Evolutionary conservation across 2,329 filamentous ascomycete species (phyloP).

Genomic region (Colletotrichum chlorophyti): DNA sequence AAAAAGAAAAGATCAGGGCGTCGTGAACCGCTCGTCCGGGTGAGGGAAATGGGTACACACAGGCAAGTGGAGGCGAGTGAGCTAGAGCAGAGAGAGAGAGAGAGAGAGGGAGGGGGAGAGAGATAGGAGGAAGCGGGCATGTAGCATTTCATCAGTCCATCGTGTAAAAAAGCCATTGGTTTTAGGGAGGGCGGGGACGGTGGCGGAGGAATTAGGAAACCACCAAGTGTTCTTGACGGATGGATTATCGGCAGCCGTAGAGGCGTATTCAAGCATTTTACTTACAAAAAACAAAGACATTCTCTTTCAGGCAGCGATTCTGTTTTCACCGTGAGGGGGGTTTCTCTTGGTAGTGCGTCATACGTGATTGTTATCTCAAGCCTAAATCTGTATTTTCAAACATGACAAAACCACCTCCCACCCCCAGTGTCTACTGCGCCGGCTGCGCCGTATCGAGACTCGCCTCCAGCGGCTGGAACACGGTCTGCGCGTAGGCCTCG

Average conservation of each 20-base stretch:
- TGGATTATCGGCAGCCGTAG: slow-evolving; percentile 16
- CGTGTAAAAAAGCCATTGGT: not conserved
- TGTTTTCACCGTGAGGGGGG: too few species aligned
- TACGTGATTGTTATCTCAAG: too few species aligned
- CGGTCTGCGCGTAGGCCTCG: slow-evolving; percentile 62
- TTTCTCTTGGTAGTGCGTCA: too few species aligned
- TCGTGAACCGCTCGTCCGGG: too few species aligned
- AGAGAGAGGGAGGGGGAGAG: too few species aligned
- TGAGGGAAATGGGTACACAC: too few species aligned
- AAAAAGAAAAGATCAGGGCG: too few species aligned
- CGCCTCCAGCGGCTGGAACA: slow-evolving; percentile 41
- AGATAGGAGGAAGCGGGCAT: too few species aligned
- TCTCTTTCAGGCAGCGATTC: slow-evolving; percentile 14
- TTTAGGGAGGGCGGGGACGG: not conserved
- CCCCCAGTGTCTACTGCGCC: slow-evolving; percentile 2
- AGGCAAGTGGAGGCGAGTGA: too few species aligned
- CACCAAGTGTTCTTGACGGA: not conserved
- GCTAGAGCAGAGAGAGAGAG: too few species aligned
- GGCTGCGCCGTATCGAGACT: slow-evolving; percentile 13
- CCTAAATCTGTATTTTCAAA: not conserved
- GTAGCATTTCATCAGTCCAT: too few species aligned
- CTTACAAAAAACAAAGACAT: too few species aligned
- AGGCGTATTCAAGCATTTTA: slow-evolving; percentile 19
- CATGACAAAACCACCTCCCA: not conserved
- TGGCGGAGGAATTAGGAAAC: not conserved